These are phyloP conservation scores for Pilaira anomala DNA, from an alignment of 192 early-diverging fungal genomes.

Conservation along the genomic window DNA sequence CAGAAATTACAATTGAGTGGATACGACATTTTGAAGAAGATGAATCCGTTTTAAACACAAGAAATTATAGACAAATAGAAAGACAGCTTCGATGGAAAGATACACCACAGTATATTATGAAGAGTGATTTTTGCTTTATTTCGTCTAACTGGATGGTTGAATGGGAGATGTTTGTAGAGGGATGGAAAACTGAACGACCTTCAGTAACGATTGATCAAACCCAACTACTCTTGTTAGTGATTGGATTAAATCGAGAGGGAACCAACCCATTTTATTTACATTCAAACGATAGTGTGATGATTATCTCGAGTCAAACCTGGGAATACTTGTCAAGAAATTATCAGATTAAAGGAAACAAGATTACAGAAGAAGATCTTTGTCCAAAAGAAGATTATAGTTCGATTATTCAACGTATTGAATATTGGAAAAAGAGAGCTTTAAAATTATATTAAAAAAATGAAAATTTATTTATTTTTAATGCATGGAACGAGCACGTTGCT, in stretches of 20 bases:
- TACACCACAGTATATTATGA: slow-evolving; percentile 18
- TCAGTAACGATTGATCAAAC: background rate
- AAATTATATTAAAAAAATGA: background rate
- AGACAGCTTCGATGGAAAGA: slow-evolving; percentile 12
- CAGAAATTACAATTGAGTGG: slow-evolving; percentile 1
- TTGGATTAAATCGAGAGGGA: background rate
- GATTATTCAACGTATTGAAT: slow-evolving; percentile 5
- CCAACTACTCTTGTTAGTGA: background rate
- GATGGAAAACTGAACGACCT: slow-evolving; percentile 9
- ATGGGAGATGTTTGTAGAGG: slow-evolving; percentile 28
- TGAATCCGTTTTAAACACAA: background rate
- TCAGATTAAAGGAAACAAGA: background rate
- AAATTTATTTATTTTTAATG: slow-evolving; percentile 10
- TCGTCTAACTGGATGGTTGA: slow-evolving; percentile 15
- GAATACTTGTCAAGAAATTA: background rate
- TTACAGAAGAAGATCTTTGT: slow-evolving; percentile 6
- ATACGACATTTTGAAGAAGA: background rate
- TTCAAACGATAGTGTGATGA: slow-evolving; percentile 4
- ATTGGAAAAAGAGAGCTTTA: slow-evolving; percentile 3
- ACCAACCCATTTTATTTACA: slow-evolving; percentile 15
- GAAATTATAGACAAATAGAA: slow-evolving; percentile 1
- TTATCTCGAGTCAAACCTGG: slow-evolving; percentile 1
- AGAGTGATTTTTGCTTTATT: slow-evolving; percentile 1
- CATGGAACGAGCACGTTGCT: slow-evolving; percentile 27
- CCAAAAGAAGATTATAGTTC: slow-evolving; percentile 1